Base-by-base conservation (phyloP, 2,329 filamentous ascomycete genomes). In the Scedosporium dehoogii region DNA sequence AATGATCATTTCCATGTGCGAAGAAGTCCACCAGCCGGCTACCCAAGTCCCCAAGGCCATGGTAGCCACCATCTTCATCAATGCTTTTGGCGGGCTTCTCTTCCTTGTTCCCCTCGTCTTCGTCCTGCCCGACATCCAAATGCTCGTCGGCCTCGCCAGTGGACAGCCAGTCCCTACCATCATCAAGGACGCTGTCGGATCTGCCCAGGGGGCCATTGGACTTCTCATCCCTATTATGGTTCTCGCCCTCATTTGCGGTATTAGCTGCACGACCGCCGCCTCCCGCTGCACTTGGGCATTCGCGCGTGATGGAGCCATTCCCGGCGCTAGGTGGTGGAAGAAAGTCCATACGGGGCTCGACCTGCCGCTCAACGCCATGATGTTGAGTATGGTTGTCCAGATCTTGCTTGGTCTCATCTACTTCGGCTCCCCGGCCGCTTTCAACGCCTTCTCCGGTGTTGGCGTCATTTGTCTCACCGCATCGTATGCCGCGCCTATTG, bases 1-100 rank as follows among this genome's bases (percentile, higher is more conserved):
- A 74, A 91, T 91, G 88, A 87, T 91, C 64, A 87, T 91, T 71
- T 88, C 85, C 65, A 90, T 90, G 87, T 89, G 86, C 68, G 88
- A 91, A 73, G 88, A 90, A 72, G 86, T 89, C 12, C 78, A 81
- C 69, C 75, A 84, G 58, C 87, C 87, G 4, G 78, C 85, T 0
- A 83, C 79, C 2, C 87, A 90, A 71, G 86, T 90, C 6, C 87
- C 87, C 67, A 88, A 87, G 72, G 88, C 87, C 67, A 88, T 91
- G 84, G 85, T 89, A 56, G 77, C 77, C 60, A 87, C 87, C 66
- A 80, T 90, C 67, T 66, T 85, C 67, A 79, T 90, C 73, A 90
- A 90, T 78, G 84, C 81, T 59, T 69, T 87, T 65, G 83, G 81
- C 65, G 87, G 87, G 48, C 78, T 90, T 27, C 73, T 90, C 66